These are phyloP conservation scores for Naganishia vaughanmartiniae DNA, from an alignment of 768 basidiomycete genomes.

Conservation along the genomic window DNA sequence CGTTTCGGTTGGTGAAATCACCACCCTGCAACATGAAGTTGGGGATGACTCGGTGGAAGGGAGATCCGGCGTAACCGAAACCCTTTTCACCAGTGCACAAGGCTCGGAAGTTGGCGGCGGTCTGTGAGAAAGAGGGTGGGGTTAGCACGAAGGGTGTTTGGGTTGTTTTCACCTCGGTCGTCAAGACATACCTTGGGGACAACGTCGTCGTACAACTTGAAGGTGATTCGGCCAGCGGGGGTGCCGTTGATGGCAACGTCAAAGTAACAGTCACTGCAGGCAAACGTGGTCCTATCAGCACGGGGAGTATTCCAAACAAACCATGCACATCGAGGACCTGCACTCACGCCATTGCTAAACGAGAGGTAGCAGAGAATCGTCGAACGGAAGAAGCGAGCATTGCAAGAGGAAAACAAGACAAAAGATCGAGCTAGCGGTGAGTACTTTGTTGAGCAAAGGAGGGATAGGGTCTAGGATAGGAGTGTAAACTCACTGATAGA, in stretches of 20 bases:
- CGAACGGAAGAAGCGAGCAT: constrained; percentile 25
- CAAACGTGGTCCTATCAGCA: not conserved
- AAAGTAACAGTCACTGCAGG: constrained; percentile 44
- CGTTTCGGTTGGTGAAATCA: constrained; percentile 65
- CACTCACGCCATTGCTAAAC: constrained; percentile 24
- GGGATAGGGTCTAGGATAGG: not conserved
- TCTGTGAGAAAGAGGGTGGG: constrained; percentile 33
- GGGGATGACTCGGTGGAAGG: constrained; percentile 65
- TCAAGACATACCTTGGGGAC: constrained; percentile 42
- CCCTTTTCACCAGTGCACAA: constrained; percentile 69
- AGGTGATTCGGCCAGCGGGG: constrained; percentile 55
- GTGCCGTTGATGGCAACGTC: constrained; percentile 44
- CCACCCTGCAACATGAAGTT: constrained; percentile 56
- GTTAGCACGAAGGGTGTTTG: no score
- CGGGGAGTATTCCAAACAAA: no score
- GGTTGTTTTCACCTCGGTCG: not conserved
- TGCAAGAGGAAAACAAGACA: not conserved
- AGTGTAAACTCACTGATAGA: constrained; percentile 11
- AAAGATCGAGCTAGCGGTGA: constrained; percentile 12
- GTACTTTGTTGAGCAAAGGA: constrained; percentile 14
- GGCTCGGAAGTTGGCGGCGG: constrained; percentile 67
- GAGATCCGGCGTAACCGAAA: constrained; percentile 68
- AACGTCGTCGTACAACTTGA: constrained; percentile 78
- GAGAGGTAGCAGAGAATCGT: constrained; percentile 21
- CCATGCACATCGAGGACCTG: not conserved